Conservation (phyloP, 768 basidiomycete genomes). For the Gyrodon lividus region DNA sequence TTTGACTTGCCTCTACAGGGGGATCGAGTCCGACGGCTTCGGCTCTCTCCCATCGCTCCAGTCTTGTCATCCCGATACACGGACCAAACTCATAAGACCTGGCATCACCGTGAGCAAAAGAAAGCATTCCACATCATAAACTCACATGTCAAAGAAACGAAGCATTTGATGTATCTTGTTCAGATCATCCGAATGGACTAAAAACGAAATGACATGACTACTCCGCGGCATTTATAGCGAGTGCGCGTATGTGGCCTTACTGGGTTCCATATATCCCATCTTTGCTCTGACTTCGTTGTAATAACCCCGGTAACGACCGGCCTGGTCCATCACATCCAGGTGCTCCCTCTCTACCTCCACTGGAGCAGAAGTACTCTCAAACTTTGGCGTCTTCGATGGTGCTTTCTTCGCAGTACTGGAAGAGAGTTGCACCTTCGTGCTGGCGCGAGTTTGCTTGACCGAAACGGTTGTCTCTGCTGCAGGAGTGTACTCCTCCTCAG, state of each 20-base stretch:
- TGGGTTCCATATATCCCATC: conserved; percentile 56
- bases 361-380: conserved; percentile 4
- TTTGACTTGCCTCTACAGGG: conserved; percentile 61
- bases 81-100: conserved; percentile 83
- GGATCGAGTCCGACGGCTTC: conserved; percentile 75
- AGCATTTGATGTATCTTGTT: conserved; percentile 70
- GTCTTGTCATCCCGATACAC: conserved; percentile 72
- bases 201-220: conserved; percentile 2
- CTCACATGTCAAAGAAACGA: conserved; percentile 75
- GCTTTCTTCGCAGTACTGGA: conserved; percentile 4
- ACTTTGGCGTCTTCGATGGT: not conserved
- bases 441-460: conserved; percentile 26
- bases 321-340: conserved; percentile 47
- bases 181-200: conserved; percentile 67
- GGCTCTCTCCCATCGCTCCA: conserved; percentile 89
- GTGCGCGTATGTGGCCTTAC: conserved; percentile 43
- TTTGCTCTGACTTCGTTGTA: conserved; percentile 46
- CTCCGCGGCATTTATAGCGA: not conserved
- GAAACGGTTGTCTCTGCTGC: conserved; percentile 11
- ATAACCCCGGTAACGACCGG: conserved; percentile 51
- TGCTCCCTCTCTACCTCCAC: conserved; percentile 18
- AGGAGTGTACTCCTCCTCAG: conserved; percentile 17
- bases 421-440: conserved; percentile 15
- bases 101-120: conserved; percentile 6
- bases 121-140: not conserved